Evolutionary conservation across 2,329 filamentous ascomycete species (phyloP).

Genomic region (Chaetomium globosum): DNA sequence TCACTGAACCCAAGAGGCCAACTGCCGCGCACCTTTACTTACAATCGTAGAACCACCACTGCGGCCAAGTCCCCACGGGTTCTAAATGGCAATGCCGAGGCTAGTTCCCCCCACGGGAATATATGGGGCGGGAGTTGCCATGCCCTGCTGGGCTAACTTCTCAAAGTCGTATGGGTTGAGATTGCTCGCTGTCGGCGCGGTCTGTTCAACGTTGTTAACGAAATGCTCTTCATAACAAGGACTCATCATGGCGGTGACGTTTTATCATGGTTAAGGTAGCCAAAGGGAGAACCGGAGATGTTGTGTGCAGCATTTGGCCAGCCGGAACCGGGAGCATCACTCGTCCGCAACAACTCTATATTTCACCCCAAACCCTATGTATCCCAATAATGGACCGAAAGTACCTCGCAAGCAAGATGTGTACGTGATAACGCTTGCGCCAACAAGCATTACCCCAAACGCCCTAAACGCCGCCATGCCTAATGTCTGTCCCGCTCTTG

Average conservation of each 20-base stretch:
- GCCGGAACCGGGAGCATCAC: not conserved
- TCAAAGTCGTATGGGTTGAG: too few relatives aligned
- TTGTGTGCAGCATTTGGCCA: not conserved
- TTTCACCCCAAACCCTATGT: not conserved
- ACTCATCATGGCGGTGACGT: not conserved
- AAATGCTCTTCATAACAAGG: not conserved
- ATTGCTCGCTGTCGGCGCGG: too few relatives aligned
- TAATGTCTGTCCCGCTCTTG: slow-evolving; percentile 4
- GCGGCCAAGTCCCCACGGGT: too few relatives aligned
- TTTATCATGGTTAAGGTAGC: not conserved
- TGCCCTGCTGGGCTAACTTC: too few relatives aligned
- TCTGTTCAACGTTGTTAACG: not conserved
- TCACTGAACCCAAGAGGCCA: too few relatives aligned
- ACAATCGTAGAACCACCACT: too few relatives aligned
- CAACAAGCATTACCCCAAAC: slow-evolving; percentile 6
- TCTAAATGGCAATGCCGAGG: too few relatives aligned
- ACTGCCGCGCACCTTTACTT: too few relatives aligned
- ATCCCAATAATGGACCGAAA: not conserved
- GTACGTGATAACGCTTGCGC: not conserved
- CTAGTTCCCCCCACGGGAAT: too few relatives aligned
- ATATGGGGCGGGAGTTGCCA: too few relatives aligned
- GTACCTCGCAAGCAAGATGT: not conserved
- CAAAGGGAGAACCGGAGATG: not conserved
- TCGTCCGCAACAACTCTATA: not conserved
- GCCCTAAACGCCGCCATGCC: slow-evolving; percentile 17